Percentiles rank a stretch among this genome's conserved stretches.
Conservation (phyloP, 495 filamentous ascomycete species). For the Viridothelium virens region DNA sequence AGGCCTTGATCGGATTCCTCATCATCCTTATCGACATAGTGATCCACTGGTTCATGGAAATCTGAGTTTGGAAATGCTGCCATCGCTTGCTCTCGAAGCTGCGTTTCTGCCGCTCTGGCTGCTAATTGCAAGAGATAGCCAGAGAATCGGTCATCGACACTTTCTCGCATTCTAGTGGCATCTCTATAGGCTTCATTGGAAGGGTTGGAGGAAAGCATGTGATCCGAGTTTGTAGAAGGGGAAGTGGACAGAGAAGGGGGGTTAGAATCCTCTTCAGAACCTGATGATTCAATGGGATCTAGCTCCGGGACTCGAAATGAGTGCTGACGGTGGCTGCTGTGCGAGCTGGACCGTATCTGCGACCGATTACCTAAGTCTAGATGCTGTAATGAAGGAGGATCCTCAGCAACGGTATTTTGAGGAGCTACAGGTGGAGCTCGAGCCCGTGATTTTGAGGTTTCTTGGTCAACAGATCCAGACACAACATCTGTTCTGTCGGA, state of each 20-base stretch:
- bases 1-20: conserved; percentile 29
- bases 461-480: conserved; percentile 20
- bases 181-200: conserved; percentile 33
- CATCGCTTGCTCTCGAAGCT: conserved; percentile 59
- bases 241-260: conserved; percentile 45
- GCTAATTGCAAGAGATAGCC: conserved; percentile 70
- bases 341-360: conserved; percentile 33
- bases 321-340: conserved; percentile 40
- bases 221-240: conserved; percentile 38
- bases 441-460: conserved; percentile 4
- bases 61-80: conserved; percentile 64
- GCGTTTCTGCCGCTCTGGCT: conserved; percentile 65
- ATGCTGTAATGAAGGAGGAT: background rate
- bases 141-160: conserved; percentile 61
- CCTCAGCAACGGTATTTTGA: conserved; percentile 7
- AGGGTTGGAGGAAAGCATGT: conserved; percentile 23
- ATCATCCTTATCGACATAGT: conserved; percentile 50
- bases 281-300: conserved; percentile 48
- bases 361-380: background rate
- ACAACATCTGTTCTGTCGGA: conserved; percentile 37
- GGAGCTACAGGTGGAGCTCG: conserved; percentile 17
- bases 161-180: conserved; percentile 45
- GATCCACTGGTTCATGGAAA: conserved; percentile 53
- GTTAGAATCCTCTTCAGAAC: conserved; percentile 45
- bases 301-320: conserved; percentile 51